Base-by-base conservation (phyloP, 495 filamentous ascomycete species). In the Xylaria curta region DNA sequence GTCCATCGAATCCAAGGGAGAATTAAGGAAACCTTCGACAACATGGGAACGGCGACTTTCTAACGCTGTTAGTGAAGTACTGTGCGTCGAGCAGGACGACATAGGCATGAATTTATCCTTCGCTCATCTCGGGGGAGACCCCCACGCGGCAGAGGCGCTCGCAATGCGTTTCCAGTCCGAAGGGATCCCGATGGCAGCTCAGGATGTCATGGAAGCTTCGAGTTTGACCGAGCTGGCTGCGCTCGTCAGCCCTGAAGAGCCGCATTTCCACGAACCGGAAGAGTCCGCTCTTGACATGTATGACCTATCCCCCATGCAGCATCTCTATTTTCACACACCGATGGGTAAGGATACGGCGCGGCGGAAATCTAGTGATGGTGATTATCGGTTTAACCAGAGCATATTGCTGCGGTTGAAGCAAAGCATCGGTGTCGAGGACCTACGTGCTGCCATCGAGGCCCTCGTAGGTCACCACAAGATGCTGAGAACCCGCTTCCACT, bases 311-410 rank as follows among this genome's bases (percentile, higher is more conserved):
- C 92, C 92, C 0, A 92, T 94, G 78, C 91, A 94, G 75, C 83
- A 86, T 28, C 79, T 93, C 19, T 93, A 92, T 76, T 93, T 92
- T 70, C 83, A 90, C 70, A 83, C 84, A 0, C 68, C 72, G 9
- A 83, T 85, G 80, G 81, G 84, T 3, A 77, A 78, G 0, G 78
- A 82, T 51, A 40, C 73, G 44, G 72, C 72, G 26, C 78, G 71
- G 47, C 75, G 82, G 49, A 76, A 84, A 31, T 81, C 82, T 0
- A 77, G 81, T 46, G 85, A 90, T 26, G 86, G 84, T 0, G 84
- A 87, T 71, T 89, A 89, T n/a, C 88, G 92, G 67, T 94, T 92
- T 76, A 93, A 93, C 75, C 91, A 92, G 74, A 91, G 91, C 66
- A 83, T 93, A 49, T 76, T 92, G 0, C 82, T 92, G 3, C 85